Conservation (phyloP, 352 stramenopile genomes). For the Discostella stelligera region DNA sequence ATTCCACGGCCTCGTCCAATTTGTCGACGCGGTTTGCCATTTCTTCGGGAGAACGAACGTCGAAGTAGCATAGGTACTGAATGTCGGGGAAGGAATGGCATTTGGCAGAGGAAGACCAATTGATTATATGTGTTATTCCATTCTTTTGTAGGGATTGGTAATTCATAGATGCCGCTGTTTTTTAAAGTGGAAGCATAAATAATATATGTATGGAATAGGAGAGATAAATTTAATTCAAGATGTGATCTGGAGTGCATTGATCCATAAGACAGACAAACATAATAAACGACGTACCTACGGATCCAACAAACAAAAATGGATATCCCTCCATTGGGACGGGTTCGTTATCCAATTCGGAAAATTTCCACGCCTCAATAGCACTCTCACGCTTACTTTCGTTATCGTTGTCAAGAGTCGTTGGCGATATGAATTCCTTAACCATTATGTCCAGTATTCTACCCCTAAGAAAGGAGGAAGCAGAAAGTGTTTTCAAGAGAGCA, state of each 20-base stretch:
- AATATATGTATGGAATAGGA: no score
- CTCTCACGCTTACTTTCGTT: not conserved
- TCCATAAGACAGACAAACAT: not conserved
- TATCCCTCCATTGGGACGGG: not conserved
- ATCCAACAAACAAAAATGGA: slow-evolving; percentile 12
- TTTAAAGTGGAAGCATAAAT: not conserved
- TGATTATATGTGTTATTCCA: slow-evolving; percentile 40
- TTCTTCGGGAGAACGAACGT: not conserved
- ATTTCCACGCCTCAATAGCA: slow-evolving; percentile 2
- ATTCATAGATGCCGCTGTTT: slow-evolving; percentile 28
- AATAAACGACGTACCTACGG: not conserved
- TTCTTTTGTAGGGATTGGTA: slow-evolving; percentile 21
- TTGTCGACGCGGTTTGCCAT: slow-evolving; percentile 6
- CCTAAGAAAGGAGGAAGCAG: not conserved
- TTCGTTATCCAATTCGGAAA: not conserved
- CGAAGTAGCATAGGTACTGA: slow-evolving; percentile 26
- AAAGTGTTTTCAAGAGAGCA: not conserved
- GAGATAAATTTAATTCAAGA: no score
- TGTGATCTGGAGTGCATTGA: no score
- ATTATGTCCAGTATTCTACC: slow-evolving; percentile 1
- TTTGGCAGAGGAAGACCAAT: slow-evolving; percentile 22
- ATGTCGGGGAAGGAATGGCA: slow-evolving; percentile 33
- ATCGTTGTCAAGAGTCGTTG: not conserved
- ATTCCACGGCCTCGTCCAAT: slow-evolving; percentile 29
- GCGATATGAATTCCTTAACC: not conserved